These are phyloP conservation scores for Fusarium keratoplasticum DNA, from an alignment of 2,329 filamentous ascomycete genomes.

Conservation along the genomic window DNA sequence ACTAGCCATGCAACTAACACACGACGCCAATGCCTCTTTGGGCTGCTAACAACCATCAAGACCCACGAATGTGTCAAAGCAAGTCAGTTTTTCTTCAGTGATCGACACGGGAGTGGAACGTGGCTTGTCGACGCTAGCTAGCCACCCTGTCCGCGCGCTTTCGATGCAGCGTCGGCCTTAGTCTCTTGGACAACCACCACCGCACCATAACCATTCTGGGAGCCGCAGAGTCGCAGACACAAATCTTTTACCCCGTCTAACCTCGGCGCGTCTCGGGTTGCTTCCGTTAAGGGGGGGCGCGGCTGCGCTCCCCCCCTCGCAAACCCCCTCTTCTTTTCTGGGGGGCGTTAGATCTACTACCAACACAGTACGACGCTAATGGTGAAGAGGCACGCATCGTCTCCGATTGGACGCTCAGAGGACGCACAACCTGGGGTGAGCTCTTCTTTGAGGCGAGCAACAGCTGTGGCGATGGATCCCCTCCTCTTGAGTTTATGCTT, in stretches of 20 bases:
- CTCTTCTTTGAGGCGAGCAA: slow-evolving; percentile 7
- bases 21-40: background rate
- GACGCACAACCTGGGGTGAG: background rate
- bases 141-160: background rate
- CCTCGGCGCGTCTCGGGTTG: background rate
- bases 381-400: background rate
- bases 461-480: background rate
- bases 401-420: slow-evolving; percentile 17
- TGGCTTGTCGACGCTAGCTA: slow-evolving; percentile 2
- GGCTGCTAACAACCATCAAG: background rate
- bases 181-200: background rate
- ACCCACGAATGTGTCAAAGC: slow-evolving; percentile 2
- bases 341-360: background rate
- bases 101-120: slow-evolving; percentile 14
- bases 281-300: background rate
- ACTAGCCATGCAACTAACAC: background rate
- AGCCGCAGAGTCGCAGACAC: background rate
- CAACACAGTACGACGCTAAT: slow-evolving; percentile 6
- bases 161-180: background rate
- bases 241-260: background rate
- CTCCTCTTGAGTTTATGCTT: background rate
- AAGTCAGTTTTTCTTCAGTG: background rate
- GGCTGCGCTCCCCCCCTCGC: background rate
- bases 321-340: background rate
- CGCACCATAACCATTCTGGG: background rate